Evolutionary conservation across 2,329 filamentous ascomycete species (phyloP).

Genomic region (Aspergillus piperis): DNA sequence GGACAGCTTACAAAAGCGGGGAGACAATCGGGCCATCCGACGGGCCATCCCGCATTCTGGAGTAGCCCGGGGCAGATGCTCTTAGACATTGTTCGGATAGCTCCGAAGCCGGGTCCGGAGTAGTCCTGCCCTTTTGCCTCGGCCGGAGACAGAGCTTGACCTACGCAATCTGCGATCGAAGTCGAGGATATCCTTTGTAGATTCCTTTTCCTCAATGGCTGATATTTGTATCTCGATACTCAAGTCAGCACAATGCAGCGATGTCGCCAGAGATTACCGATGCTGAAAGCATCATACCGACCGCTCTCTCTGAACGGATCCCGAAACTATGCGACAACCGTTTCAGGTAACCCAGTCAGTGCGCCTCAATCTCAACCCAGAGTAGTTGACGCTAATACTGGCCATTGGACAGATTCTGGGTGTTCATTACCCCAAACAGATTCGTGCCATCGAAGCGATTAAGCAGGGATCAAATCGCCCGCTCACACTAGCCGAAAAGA

Average conservation of each 20-base stretch:
- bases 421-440: conserved; percentile 10
- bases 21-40: not conserved
- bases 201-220: not conserved
- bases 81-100: not conserved
- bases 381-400: not conserved
- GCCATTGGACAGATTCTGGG: not conserved
- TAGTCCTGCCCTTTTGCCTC: not conserved
- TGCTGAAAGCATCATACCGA: not conserved
- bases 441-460: conserved; percentile 7
- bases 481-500: conserved; percentile 43
- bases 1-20: not conserved
- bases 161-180: not conserved
- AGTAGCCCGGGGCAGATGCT: not conserved
- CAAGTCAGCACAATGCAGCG: not conserved
- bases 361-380: not conserved
- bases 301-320: not conserved
- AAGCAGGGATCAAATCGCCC: conserved; percentile 22
- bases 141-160: not conserved
- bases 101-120: not conserved
- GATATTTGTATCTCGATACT: not conserved
- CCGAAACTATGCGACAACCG: not conserved
- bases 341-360: not conserved
- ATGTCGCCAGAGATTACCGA: not conserved
- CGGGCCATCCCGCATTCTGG: not conserved
- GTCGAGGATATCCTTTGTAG: not conserved